Base-by-base conservation (phyloP, 139 green algal genomes). In the Tetratostichococcus sp. region DNA sequence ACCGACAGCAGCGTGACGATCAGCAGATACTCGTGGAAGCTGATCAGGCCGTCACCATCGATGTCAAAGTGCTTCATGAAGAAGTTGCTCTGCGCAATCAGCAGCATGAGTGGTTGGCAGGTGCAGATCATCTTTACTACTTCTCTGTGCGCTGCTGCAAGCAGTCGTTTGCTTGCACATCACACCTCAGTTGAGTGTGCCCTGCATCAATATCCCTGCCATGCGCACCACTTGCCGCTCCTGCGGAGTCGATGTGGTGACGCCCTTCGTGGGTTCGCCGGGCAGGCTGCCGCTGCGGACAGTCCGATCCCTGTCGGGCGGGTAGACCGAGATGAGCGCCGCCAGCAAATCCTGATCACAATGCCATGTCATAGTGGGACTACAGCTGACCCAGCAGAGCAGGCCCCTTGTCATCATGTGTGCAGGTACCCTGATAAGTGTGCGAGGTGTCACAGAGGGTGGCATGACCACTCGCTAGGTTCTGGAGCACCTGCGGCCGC, bases 11-110 rank as follows among this genome's bases (percentile, higher is more conserved):
- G 78, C 43, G 85, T 89, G 6, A 92, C 72, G 59, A 97, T 75
- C 21, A 96, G 80, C 35, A 93, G 76, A 79, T 90, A 97, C 82
- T 97, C 92, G n/a, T 79, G 35, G 75, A 90, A 96, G 57, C 65
- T 84, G 8, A 97, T 83, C 4, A 80, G 25, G 16, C 86, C 87
- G 68, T 92, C 84, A 0, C 84, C 80, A 71, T 94, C 82, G 11
- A 89, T 69, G 76, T 96, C 91, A 78, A 94, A 91, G 66, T 81
- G 43, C 30, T 71, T 30, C 43, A 94, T 84, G 31, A 93, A 79
- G 11, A 72, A 57, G 28, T 39, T 81, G 43, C 74, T 62, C 65
- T 85, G 78, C 65, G 59, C 31, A 50, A 50, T 11, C 19, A 74
- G 39, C 35, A 83, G 71, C 26, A 74, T n/a, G n/a, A n/a, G n/a